Base-by-base conservation (phyloP, 2,329 filamentous ascomycete species). In the Macrophomina phaseolina region DNA sequence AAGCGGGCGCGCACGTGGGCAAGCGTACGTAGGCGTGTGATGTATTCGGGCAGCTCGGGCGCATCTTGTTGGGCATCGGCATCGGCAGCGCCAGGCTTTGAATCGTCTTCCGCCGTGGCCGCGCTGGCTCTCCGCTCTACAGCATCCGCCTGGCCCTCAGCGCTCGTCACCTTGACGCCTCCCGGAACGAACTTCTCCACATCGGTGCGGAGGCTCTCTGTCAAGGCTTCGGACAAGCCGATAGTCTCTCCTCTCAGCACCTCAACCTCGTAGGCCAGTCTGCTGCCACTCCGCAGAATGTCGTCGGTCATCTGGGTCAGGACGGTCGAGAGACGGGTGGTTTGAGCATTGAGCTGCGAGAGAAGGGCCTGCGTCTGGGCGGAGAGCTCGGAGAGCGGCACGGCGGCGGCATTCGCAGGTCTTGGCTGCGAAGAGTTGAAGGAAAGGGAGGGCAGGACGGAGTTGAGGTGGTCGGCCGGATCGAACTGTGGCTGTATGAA, bases 251-350 rank as follows among this genome's bases (percentile, higher is more conserved):
- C 94, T n/a, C 93, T 88, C 58, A 98, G 80, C 18, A 98, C 86
- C 79, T 98, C 94, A 23, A 98, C 94, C 79, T 98, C 92, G 75
- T 99, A 99, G 23, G 94, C 93, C 67, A 99, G 82, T 4, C 94
- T 87, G 70, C 92, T 93, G 32, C 94, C 92, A 73, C 92, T 94
- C 67, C 95, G 88, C 69, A 99, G 80, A 69, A 99, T 98, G 71
- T 98, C 95, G 78, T 99, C 94, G 11, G 95, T 97, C 68, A 98
- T 83, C 74, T 94, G 90, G 38, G 93, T 97, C 67, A 99, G 85
- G 53, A 89, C 91, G 64, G 86, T 89, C 14, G 93, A 93, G 7
- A 97, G 83, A 53, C 93, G 87, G 18, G 92, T 90, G 1, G 93
- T 97, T 76, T 97, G 93, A 8, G 92, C 91, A 75, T 92, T 96